Conservation (phyloP, 2,329 filamentous ascomycete species). For the Fusarium chuoi region DNA sequence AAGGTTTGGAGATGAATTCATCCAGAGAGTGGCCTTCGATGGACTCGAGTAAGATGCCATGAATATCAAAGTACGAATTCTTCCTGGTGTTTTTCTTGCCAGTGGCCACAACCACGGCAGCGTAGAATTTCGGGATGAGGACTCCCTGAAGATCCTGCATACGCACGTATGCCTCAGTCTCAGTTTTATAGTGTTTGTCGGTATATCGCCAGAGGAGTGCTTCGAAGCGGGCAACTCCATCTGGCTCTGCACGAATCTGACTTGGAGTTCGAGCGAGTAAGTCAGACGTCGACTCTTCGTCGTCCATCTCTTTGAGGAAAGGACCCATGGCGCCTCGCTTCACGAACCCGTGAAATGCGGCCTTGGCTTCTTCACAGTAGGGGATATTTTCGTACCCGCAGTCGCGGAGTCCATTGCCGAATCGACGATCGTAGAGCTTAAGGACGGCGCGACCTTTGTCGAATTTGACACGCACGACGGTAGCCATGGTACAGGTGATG, state of each 20-base stretch:
- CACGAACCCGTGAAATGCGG: not conserved
- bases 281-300: not conserved
- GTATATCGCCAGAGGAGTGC: not conserved
- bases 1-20: not conserved
- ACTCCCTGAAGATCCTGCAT: not conserved
- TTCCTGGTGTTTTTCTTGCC: not conserved
- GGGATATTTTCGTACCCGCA: rapidly evolving
- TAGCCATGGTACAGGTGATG: not conserved
- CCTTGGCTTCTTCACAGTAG: not conserved
- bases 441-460: not conserved
- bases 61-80: not conserved
- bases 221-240: not conserved
- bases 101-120: not conserved
- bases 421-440: not conserved
- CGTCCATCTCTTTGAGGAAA: not conserved
- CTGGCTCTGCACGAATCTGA: not conserved
- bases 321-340: not conserved
- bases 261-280: not conserved
- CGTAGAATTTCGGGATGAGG: not conserved
- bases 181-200: not conserved
- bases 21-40: not conserved
- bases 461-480: not conserved
- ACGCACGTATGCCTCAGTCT: not conserved
- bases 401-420: not conserved
- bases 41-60: not conserved